Evolutionary conservation across 2,329 filamentous ascomycete genomes (phyloP), one percentile per base, ranked within the genome.

Genomic region (Epichloe scottii): DNA sequence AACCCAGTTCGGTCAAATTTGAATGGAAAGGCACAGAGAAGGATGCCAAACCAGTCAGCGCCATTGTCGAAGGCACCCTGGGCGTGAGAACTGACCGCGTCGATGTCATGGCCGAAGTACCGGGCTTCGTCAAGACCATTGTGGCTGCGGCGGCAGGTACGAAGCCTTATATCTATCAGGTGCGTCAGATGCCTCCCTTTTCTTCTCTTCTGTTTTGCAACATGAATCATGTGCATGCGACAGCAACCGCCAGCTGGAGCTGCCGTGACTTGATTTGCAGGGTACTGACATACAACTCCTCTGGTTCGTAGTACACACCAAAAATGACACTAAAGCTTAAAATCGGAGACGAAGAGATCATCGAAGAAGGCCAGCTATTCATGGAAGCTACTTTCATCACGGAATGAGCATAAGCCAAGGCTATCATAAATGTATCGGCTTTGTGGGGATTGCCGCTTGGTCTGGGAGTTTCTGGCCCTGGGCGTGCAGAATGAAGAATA

Each of bases 121-220:
- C 93, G 3, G 88, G 85, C 33, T 95, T 98, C 62, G 84, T 98
- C 67, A 98, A 98, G 79, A 83, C 83, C 60, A 89, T 98, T 64
- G 89, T 95, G 26, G 87, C 87, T 42, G 84, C 80, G 57, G 88
- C 91, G 12, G 89, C 85, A 3, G 93, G 93, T 55, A 95, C 93
- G 30, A 93, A 89, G 74, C 93, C 93, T 5, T 98, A 96, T 68
- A 97, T 98, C 61, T 98, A 96, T 71, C 93, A 95, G 77, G 88
- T 90, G 68, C 58, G 76, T 66, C 33, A 46, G 30, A 30, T 11
- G 30, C 30, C 8, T 30, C 30, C 8, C 1, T 7, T 30, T 30
- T 11, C 10, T 30, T 30, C 30, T 30, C 30, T 30, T 30, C 8
- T 30, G 46, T 33, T 38, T n/a, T 17, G 17, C 26, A 21, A 6